Evolutionary conservation across 2,329 filamentous ascomycete species (phyloP).

Genomic region (Pseudogymnoascus sp.): DNA sequence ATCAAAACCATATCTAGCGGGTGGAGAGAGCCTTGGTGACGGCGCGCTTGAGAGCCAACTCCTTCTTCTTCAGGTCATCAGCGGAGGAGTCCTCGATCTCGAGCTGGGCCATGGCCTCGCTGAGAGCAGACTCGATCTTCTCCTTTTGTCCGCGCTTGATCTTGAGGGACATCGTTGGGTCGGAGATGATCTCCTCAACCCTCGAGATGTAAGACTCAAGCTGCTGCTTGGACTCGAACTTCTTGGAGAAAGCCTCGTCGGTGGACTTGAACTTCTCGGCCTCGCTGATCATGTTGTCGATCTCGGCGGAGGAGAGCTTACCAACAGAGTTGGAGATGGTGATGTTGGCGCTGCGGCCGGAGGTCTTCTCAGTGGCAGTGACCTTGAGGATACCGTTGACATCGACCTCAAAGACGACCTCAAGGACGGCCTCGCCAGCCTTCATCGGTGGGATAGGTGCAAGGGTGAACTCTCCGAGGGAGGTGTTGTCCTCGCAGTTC

Average conservation of each 20-base stretch:
- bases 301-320: slow-evolving; percentile 90
- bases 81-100: slow-evolving; percentile 82
- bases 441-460: slow-evolving; percentile 83
- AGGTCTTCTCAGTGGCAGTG: slow-evolving; percentile 97
- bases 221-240: slow-evolving; percentile 85
- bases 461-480: slow-evolving; percentile 92
- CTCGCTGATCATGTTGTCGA: slow-evolving; percentile 96
- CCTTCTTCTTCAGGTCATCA: slow-evolving; percentile 99
- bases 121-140: slow-evolving; percentile 96
- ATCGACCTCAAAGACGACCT: slow-evolving; percentile 98
- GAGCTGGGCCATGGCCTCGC: slow-evolving; percentile 88
- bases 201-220: slow-evolving; percentile 98
- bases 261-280: slow-evolving; percentile 98
- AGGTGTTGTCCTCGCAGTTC: slow-evolving; percentile 98
- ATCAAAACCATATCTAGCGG: slow-evolving; percentile 49
- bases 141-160: slow-evolving; percentile 99
- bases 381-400: slow-evolving; percentile 99
- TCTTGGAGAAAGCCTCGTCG: slow-evolving; percentile 98
- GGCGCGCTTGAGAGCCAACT: slow-evolving; percentile 92
- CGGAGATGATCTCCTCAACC: slow-evolving; percentile 97
- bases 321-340: slow-evolving; percentile 99
- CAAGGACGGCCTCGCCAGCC: slow-evolving; percentile 91
- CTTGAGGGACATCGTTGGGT: slow-evolving; percentile 92
- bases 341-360: slow-evolving; percentile 96
- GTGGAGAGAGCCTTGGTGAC: slow-evolving; percentile 93